Base-by-base conservation (phyloP, 1,139 yeast genomes). In the Eremothecium cymbalariae region DNA sequence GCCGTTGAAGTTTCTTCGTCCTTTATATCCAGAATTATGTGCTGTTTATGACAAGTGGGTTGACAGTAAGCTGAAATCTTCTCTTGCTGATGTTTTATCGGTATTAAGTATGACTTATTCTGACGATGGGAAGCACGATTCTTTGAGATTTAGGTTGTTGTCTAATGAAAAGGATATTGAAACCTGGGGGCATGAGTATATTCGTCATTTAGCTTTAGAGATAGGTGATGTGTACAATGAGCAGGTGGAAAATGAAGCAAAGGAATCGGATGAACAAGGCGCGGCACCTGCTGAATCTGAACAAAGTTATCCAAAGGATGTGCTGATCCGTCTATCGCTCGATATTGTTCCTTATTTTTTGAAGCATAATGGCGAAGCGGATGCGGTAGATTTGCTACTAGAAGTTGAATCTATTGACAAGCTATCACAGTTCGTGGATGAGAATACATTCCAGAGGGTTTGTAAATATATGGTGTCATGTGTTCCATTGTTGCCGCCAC, bases 171-270 rank as follows among this genome's bases (percentile, higher is more conserved):
- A 74, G 26, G 70, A 77, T 33, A 72, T 85, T 44, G 79, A 79
- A 33, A 83, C 78, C 48, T 93, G 98, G 98, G 99, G 98, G 28
- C 98, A 93, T 58, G 98, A 90, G 60, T 90, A 93, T 59, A 75
- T 90, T 57, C 88, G 98, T 55, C 97, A 93, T 62, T 69, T 90
- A 55, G 94, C 98, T 1, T 65, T 90, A 44, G 96, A 90, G 61
- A 84, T 90, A 47, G 98, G 97, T 40, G 93, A 82, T 53, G 81
- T 82, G 36, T 84, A 78, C 60, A 77, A 74, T 45, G 78, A 70
- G 34, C 68, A 44, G 42, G 64, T 77, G 40, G 95, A 84, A 35
- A 55, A 62, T 20, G 73, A 70, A 35, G 77, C 72, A 25, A 60
- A 43, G 14, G 42, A 37, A 6, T 41, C 47, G 14, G 46, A 34